Evolutionary conservation across 2,329 filamentous ascomycete genomes (phyloP), one percentile per base, ranked within the genome.

Genomic region (Cryphonectria japonica): DNA sequence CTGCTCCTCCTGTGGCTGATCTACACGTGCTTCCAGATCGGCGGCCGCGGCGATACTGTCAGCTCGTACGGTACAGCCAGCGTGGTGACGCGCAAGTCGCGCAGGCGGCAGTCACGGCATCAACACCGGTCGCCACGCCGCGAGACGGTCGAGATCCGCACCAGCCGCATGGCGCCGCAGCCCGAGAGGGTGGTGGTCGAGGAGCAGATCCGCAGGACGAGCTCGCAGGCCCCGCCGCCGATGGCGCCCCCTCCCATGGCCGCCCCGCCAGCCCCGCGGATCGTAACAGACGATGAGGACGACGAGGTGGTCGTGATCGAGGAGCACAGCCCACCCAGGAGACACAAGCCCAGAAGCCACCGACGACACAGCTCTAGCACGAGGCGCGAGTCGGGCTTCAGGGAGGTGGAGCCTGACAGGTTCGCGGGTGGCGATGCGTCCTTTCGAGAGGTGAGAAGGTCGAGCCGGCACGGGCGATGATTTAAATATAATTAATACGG

Each of bases 231-330:
- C 9, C 66, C 71, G 43, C 43, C 72, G 22, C 71, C 70, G 5
- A 67, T 63, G 34, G 46, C 71, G 50, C 73, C 75, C 61, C 73
- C 75, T 70, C 71, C 71, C 63, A 52, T 50, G 32, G 34, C 59
- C 13, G 68, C 65, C 7, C 57, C 72, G 39, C 73, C 74, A 62
- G 73, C 75, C 72, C 71, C 71, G 69, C 71, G 75, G 65, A 69
- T 74, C 54, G 75, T 75, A 41, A 41, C 62, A 5, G 74, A 73
- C n/a, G 74, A 72, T 14, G 72, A 71, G 11, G 77, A 78, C 2
- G 78, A 80, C 43, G 79, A 80, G 76, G 76, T 80, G 13, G 78
- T 80, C 3, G 79, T 80, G 32, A 78, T 80, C 67, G 79, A 80
- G 75, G 78, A 80, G 75, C 75, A 77, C 26, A 76, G 73, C 19